These are phyloP conservation scores for Hypericum androsaemum DNA, from an alignment of 345 rosid genomes.

Conservation along the genomic window DNA sequence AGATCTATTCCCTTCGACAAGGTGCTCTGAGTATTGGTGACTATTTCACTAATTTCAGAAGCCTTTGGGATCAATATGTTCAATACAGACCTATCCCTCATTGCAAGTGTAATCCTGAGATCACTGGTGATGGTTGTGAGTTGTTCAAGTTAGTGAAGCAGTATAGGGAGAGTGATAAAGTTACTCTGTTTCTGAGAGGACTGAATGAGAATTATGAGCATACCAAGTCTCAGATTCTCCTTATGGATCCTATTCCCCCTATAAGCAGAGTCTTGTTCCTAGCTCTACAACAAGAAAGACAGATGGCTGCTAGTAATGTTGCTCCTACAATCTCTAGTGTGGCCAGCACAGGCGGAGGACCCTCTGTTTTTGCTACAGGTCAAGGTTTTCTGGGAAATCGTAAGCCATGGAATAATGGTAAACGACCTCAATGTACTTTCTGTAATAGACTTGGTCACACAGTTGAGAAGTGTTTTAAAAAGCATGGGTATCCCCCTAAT, in stretches of 20 bases:
- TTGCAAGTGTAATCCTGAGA: background rate
- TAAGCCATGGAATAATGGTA: too few species aligned
- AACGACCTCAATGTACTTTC: background rate
- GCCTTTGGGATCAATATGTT: background rate
- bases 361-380: background rate
- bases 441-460: background rate
- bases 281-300: background rate
- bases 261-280: background rate
- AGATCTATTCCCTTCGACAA: background rate
- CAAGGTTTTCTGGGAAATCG: too few species aligned
- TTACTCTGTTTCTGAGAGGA: background rate
- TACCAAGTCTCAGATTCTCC: background rate
- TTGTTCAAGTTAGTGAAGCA: too few species aligned
- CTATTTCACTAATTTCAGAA: background rate
- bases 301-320: too few species aligned
- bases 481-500: background rate
- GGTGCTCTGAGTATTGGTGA: background rate
- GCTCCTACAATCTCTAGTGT: background rate
- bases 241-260: background rate
- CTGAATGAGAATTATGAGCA: background rate
- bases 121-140: background rate
- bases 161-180: too few species aligned
- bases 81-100: background rate
- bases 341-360: background rate
- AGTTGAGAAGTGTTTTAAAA: background rate